Evolutionary conservation across 129 eudicot species (phyloP), one percentile per base, ranked within the genome.

Genomic region (Flaveria ramosissima): DNA sequence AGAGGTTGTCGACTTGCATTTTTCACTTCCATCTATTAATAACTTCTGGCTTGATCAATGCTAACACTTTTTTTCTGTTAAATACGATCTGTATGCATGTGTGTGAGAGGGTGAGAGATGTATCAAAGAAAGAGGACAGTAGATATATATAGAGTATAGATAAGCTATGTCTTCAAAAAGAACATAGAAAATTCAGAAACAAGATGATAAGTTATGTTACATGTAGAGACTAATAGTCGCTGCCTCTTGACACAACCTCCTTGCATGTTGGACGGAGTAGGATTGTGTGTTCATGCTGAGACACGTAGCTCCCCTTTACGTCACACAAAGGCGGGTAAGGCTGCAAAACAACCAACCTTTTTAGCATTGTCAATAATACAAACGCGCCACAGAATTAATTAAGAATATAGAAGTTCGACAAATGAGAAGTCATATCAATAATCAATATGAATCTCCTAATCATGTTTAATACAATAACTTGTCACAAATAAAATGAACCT

Each of bases 231-330:
- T 82, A 94, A 82, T 87, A 95, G 83, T 95, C 99, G 62, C 81
- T 88, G 15, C 99, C 99, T 83, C 94, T 89, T 24, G 99, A 95
- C n/a, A 95, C 81, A 23, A 95, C 94, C 85, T 95, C 99, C 73
- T 95, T 95, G 94, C 99, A 95, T 19, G 99, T 95, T 11, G 99
- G 99, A 19, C 97, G 96, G 57, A 95, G 99, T 68, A 95, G 79
- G 78, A 95, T 89, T 27, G 99, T 95, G 75, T 95, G 99, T 83
- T 95, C 99, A 75, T 89, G 89, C 79, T 95, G 99, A 70, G 99
- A 88, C n/a, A 95, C 96, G 59, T 95, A 91, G 85, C 99, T 95
- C 16, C 99, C 99, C 79, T 88, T 95, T n/a, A 74, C 63, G 68
- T 95, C 99, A 71, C 99, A 95, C 23, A 95, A 90, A 0, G 99